Evolutionary conservation across 78 protist genomes (phyloP), one percentile per base, ranked within the genome.

Genomic region (Chrysochromulina tobinii): DNA sequence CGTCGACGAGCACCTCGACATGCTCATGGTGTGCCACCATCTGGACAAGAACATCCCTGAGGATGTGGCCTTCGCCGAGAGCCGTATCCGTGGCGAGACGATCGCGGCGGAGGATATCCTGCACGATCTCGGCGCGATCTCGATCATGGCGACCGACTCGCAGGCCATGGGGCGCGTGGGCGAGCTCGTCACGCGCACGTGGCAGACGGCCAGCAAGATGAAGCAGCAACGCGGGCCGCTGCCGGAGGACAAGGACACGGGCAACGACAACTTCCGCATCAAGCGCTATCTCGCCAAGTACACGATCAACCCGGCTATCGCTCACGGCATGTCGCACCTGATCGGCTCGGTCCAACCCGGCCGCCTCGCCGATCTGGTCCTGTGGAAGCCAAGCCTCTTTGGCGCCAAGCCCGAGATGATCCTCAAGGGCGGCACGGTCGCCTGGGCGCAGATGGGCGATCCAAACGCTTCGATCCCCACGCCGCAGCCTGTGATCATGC

Each of bases 391-490:
- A 9, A 87, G 48, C 55, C 81, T 53, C 86, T 92, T 92, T 14
- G 94, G 94, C 21, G 87, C 91, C 64, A 92, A 92, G 91, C 94
- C 94, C 48, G 84, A 85, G 69, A 86, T 92, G 91, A 86, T 92
- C 48, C 21, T 92, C 88, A 92, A 92, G 77, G 94, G 91, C 81
- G 91, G 91, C 15, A 69, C 83, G 27, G 69, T 88, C 64, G 91
- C 91, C 64, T 88, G 79, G 67, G 77, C 88, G 55, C 90, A 91
- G 91, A 92, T 92, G 94, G 94, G 94, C 57, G 94, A 92, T 53
- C 94, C 94, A 48, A 92, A 92, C 90, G 94, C 94, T 12, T 92
- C 94, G 51, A 92, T 92, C 91, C 94, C 94, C 17, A 92, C 94
- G 61, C 94, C 94, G 38, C 87, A 92, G 90, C 94, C 94, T n/a